Evolutionary conservation across 2,329 filamentous ascomycete species (phyloP), one percentile per base, ranked within the genome.

Genomic region (Botryotinia convoluta): DNA sequence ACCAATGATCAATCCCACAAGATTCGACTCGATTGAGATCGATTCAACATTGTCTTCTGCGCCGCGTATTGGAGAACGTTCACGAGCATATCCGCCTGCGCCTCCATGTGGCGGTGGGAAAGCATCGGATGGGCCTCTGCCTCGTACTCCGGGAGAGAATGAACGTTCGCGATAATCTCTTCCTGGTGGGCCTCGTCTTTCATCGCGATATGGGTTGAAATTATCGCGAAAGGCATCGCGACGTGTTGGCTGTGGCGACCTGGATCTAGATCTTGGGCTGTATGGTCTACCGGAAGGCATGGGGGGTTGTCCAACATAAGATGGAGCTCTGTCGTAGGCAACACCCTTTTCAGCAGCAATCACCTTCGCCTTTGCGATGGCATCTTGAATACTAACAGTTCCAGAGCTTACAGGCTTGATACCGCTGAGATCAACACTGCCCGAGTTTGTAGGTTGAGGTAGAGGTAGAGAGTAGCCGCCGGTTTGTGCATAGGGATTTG

Each of bases 1-100:
- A 71, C 94, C 94, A 80, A 97, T 97, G 79, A 97, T 97, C 48
- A 97, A 86, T 60, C 94, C 94, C 69, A 97, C 94, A 65, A 97
- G 87, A 78, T 90, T 93, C 35, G 93, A 94, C 81, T 97, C 94
- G 79, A 97, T 94, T 79, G 92, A 89, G 77, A 97, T 94, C 37
- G 91, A 92, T 83, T 97, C 94, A 37, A 89, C 88, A 79, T 91
- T 92, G 77, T 94, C 92, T 64, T 85, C 85, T 70, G 81, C 82
- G 60, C 79, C 79, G 77, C 84, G 84, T 68, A 84, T 81, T 35
- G 90, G 89, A 54, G 90, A 91, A 71, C 90, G 86, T 72, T 91
- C 88, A 78, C 88, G 83, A 59, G 79, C 78, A 75, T 78, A 73
- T 74, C 81, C 84, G 63, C 81, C 82, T 77, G 84, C 83, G 72